Conservation (phyloP, 768 basidiomycete genomes). For the Collybia sp. region DNA sequence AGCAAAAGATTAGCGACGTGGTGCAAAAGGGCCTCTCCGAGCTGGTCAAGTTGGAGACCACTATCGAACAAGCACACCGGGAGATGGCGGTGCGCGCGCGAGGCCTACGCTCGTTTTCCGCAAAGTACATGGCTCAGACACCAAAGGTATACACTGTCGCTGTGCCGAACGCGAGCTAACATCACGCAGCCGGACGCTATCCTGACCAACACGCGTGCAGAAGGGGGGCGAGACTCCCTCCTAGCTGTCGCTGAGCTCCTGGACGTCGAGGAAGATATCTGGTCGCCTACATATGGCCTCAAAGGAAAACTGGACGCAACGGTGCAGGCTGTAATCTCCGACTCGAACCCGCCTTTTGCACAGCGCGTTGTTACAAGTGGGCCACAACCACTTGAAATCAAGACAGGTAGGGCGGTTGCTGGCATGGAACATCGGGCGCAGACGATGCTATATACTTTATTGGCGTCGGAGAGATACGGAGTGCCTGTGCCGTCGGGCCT, state of each 20-base stretch:
- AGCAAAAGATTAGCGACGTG: slow-evolving; percentile 51
- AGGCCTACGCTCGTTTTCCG: slow-evolving; percentile 61
- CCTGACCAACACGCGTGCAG: slow-evolving; percentile 63
- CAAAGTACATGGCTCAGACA: slow-evolving; percentile 55
- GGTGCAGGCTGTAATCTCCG: slow-evolving; percentile 62
- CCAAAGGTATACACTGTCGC: slow-evolving; percentile 53
- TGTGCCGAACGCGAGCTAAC: neutral
- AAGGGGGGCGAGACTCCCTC: slow-evolving; percentile 39
- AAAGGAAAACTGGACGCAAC: slow-evolving; percentile 96
- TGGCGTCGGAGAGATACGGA: slow-evolving; percentile 89
- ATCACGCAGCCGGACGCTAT: slow-evolving; percentile 52
- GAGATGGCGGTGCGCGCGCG: slow-evolving; percentile 60
- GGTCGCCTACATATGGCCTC: slow-evolving; percentile 91
- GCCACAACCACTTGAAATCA: slow-evolving; percentile 88
- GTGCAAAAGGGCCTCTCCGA: slow-evolving; percentile 52
- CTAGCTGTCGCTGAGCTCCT: slow-evolving; percentile 74
- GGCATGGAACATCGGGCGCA: slow-evolving; percentile 96
- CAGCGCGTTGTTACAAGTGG: slow-evolving; percentile 23
- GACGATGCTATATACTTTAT: slow-evolving; percentile 93
- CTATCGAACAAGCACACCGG: slow-evolving; percentile 56
- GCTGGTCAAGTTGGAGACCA: slow-evolving; percentile 55
- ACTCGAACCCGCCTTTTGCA: slow-evolving; percentile 25
- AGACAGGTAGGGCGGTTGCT: slow-evolving; percentile 75
- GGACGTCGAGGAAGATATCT: slow-evolving; percentile 96
- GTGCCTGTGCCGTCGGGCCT: slow-evolving; percentile 77